A percentile compares a stretch with the other conserved stretches of the same genome.
Evolutionary conservation across 2,329 filamentous ascomycete species (phyloP).

Genomic region (Elsinoe arachidis): DNA sequence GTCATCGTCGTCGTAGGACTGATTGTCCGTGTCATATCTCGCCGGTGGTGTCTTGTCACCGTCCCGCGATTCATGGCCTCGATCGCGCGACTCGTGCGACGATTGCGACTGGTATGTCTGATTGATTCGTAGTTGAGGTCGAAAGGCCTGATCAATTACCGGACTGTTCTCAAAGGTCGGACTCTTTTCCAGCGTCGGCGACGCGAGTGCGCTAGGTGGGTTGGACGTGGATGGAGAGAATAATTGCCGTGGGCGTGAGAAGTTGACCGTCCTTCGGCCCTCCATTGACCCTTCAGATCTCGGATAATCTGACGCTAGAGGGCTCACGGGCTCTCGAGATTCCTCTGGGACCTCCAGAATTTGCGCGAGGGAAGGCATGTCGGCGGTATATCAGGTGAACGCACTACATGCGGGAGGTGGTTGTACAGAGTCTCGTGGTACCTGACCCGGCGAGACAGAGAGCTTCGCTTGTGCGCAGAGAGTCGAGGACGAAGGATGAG

Average conservation of each 20-base stretch:
- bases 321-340: conserved; percentile 2
- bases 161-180: conserved; percentile 6
- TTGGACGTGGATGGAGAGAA: conserved; percentile 9
- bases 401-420: not conserved
- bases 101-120: not conserved
- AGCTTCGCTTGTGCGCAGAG: not conserved
- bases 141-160: conserved; percentile 6
- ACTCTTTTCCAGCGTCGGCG: conserved; percentile 8
- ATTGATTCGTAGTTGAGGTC: not conserved
- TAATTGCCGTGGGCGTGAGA: conserved; percentile 20
- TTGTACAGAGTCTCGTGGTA: not conserved
- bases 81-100: not conserved
- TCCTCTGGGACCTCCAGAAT: conserved; percentile 9
- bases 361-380: conserved; percentile 9
- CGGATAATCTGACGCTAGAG: conserved; percentile 14
- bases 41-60: not conserved
- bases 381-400: not conserved
- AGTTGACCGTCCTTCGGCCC: conserved; percentile 20
- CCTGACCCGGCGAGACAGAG: not conserved
- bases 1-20: conserved; percentile 8
- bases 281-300: not conserved
- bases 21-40: not conserved
- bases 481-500: not conserved
- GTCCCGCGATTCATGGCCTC: not conserved
- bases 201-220: conserved; percentile 1